Conservation (phyloP, 805 yeast genomes). For the Candida nemodendra region DNA sequence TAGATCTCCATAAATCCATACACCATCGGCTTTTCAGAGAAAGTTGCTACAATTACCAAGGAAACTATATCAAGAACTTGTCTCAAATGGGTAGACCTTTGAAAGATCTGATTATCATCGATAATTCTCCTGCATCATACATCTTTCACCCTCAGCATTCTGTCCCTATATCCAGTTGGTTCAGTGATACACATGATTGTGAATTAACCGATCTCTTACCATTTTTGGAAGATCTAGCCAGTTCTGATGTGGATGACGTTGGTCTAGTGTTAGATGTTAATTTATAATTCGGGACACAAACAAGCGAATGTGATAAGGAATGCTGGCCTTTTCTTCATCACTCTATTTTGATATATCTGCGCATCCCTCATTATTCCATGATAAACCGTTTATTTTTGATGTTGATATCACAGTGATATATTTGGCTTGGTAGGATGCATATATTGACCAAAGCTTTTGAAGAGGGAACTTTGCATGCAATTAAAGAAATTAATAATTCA, state of each 20-base stretch:
- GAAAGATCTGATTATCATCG: conserved; percentile 81
- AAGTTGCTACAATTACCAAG: conserved; percentile 89
- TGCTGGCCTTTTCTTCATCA: conserved; percentile 11
- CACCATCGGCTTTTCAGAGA: conserved; percentile 95
- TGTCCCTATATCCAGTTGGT: conserved; percentile 96
- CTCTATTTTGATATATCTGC: too few species aligned
- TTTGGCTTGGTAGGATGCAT: too few species aligned
- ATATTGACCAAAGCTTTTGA: too few species aligned
- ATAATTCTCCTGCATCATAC: conserved; percentile 98
- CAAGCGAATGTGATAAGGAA: conserved; percentile 2
- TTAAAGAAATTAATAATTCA: too few species aligned
- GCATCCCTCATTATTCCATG: too few species aligned
- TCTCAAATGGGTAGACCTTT: conserved; percentile 94
- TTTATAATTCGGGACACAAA: conserved; percentile 30
- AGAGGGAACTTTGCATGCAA: too few species aligned
- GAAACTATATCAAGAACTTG: conserved; percentile 90
- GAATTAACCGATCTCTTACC: conserved; percentile 92
- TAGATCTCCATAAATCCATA: conserved; percentile 71
- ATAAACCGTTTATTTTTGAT: too few species aligned
- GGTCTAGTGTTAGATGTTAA: conserved; percentile 80
- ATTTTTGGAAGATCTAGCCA: conserved; percentile 79
- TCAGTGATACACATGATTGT: conserved; percentile 95
- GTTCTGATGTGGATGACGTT: conserved; percentile 75
- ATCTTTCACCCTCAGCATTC: conserved; percentile 98
- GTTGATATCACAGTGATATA: too few species aligned